phyloP scores from a whole-genome alignment of 164 flowering plant genomes.

The Vitis amurensis region DNA sequence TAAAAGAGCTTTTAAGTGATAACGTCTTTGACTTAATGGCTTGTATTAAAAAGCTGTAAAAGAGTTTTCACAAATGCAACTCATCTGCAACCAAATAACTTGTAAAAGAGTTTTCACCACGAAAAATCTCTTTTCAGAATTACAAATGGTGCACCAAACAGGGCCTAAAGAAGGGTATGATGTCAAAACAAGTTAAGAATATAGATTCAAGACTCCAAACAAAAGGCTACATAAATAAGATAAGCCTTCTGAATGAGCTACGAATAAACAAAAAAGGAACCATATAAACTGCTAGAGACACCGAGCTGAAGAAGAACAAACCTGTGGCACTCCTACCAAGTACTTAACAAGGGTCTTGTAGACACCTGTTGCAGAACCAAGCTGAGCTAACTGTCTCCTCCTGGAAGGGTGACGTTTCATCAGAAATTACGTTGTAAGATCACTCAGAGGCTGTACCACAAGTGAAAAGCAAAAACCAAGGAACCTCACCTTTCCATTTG shows the following conservation, averaged over 20 bases:
- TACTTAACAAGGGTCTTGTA: slow-evolving; percentile 95
- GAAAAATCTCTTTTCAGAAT: too few relatives aligned
- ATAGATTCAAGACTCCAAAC: background rate
- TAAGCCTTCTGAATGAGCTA: background rate
- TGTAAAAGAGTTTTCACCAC: too few relatives aligned
- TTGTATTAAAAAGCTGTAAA: too few relatives aligned
- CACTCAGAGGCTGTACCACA: slow-evolving; percentile 5
- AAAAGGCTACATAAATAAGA: background rate
- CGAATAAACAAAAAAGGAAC: background rate
- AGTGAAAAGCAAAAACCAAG: slow-evolving; percentile 8
- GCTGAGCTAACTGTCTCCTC: slow-evolving; percentile 86
- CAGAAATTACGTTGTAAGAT: slow-evolving; percentile 7
- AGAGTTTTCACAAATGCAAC: too few relatives aligned
- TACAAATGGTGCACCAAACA: too few relatives aligned
- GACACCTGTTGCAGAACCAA: slow-evolving; percentile 95
- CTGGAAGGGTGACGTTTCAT: slow-evolving; percentile 37
- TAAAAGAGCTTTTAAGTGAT: too few relatives aligned
- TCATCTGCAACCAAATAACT: too few relatives aligned
- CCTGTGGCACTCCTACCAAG: slow-evolving; percentile 98
- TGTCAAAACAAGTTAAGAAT: background rate
- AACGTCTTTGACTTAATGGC: too few relatives aligned
- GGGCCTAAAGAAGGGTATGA: background rate
- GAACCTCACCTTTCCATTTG: slow-evolving; percentile 87
- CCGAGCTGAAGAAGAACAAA: slow-evolving; percentile 20
- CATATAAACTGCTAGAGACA: background rate